Percentiles rank a stretch among this genome's conserved stretches.
phyloP scores from a whole-genome alignment of 2,329 filamentous ascomycete genomes.

The Penicillium sp. region DNA sequence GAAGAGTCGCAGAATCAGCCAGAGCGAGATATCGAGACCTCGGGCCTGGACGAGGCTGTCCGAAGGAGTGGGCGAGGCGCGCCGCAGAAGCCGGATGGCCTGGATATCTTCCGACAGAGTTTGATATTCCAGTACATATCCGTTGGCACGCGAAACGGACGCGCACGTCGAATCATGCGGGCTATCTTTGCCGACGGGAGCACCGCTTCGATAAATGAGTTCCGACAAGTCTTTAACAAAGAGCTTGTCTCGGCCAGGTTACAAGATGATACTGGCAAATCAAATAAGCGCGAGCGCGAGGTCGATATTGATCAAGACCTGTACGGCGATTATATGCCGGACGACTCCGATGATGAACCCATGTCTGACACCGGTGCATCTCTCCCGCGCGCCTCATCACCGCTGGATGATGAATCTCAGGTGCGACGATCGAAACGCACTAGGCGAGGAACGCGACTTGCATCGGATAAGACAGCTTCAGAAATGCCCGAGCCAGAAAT shows the following conservation, averaged over 20 bases:
- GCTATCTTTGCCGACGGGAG: constrained; percentile 45
- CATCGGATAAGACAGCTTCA: not conserved
- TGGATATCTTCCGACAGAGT: constrained; percentile 30
- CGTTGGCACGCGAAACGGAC: constrained; percentile 25
- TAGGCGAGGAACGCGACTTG: constrained; percentile 23
- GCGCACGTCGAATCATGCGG: constrained; percentile 39
- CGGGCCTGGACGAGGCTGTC: not conserved
- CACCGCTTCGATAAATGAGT: constrained; percentile 34
- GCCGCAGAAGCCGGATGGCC: constrained; percentile 2
- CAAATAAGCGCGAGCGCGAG: constrained; percentile 35
- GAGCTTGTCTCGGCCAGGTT: constrained; percentile 36
- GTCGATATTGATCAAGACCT: constrained; percentile 43
- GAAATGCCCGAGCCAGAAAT: constrained; percentile 1
- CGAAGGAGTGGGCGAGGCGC: constrained; percentile 6
- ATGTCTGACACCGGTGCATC: constrained; percentile 16
- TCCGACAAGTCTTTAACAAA: constrained; percentile 40
- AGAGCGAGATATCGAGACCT: constrained; percentile 15
- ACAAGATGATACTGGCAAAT: constrained; percentile 20
- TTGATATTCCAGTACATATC: constrained; percentile 41
- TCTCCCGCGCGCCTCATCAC: constrained; percentile 3
- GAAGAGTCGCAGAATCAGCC: constrained; percentile 27
- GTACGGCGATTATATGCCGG: constrained; percentile 42
- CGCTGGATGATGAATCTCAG: constrained; percentile 9
- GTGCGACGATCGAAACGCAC: constrained; percentile 30
- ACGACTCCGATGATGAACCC: constrained; percentile 31